Conservation (phyloP, 1,284 basidiomycete species). For the Cutaneotrichosporon sp. region DNA sequence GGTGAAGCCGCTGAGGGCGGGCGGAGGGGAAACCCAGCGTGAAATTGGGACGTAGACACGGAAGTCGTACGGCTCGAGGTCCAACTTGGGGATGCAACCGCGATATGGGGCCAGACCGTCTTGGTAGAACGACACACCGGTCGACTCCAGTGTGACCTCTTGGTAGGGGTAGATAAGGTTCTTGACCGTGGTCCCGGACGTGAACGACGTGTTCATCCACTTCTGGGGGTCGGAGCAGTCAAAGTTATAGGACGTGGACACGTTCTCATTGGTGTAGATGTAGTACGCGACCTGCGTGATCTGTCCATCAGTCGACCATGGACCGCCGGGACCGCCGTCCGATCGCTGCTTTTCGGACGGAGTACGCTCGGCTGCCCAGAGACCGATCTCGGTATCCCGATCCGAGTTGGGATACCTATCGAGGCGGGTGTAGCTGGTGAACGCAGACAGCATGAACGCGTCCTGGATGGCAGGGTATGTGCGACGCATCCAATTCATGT, state of each 20-base stretch:
- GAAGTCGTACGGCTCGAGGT: conserved; percentile 72
- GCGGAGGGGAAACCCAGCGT: conserved; percentile 68
- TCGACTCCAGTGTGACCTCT: conserved; percentile 65
- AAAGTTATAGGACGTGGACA: conserved; percentile 63
- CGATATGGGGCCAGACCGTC: conserved; percentile 64
- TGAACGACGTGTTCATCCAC: conserved; percentile 76
- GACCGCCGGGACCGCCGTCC: conserved; percentile 45
- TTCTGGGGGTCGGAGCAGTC: conserved; percentile 58
- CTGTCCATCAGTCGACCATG: conserved; percentile 52
- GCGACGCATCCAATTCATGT: conserved; percentile 68
- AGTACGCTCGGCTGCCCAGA: conserved; percentile 74
- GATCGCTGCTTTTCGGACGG: conserved; percentile 58
- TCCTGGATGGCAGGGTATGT: conserved; percentile 74
- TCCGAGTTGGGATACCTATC: conserved; percentile 81
- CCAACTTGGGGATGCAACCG: conserved; percentile 68
- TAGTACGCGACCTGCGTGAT: conserved; percentile 68
- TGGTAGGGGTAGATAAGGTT: conserved; percentile 84
- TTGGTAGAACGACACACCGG: conserved; percentile 64
- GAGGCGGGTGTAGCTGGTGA: conserved; percentile 75
- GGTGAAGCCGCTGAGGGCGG: conserved; percentile 70
- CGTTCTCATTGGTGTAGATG: conserved; percentile 79
- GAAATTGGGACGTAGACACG: conserved; percentile 70
- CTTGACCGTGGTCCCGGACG: conserved; percentile 61
- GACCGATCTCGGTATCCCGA: conserved; percentile 76
- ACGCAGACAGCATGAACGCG: conserved; percentile 73